phyloP scores from a whole-genome alignment of 2,329 filamentous ascomycete species.

The Magnaporthiopsis rhizophila region DNA sequence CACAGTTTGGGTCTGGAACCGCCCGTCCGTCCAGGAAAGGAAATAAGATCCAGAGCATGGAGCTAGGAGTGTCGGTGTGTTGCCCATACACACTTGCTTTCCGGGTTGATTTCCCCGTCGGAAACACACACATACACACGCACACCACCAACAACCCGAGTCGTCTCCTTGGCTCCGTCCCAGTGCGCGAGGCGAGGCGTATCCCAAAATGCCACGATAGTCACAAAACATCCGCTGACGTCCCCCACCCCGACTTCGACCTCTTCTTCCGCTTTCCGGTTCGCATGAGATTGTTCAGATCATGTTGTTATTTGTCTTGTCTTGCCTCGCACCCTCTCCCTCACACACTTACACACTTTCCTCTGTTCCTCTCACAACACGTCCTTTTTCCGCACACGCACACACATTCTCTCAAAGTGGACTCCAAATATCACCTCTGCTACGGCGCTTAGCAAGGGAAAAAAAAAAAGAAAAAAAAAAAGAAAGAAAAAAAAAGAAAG shows the following conservation, averaged over 20 bases:
- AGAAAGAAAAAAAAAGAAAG: too few relatives aligned
- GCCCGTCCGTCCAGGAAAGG: neutral
- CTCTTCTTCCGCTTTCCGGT: neutral
- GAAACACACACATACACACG: too few relatives aligned
- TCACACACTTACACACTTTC: too few relatives aligned
- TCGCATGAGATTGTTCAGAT: neutral
- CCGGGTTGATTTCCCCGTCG: neutral
- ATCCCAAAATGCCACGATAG: neutral
- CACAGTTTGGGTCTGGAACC: neutral
- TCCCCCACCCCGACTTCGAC: neutral
- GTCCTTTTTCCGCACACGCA: neutral
- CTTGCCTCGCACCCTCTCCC: neutral
- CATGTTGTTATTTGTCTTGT: neutral
- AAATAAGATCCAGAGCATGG: too few relatives aligned
- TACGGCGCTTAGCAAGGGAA: neutral
- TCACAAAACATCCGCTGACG: neutral
- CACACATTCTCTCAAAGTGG: neutral
- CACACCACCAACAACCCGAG: neutral
- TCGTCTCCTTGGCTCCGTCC: neutral
- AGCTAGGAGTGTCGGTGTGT: neutral
- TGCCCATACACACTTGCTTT: neutral
- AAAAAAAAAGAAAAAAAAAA: neutral
- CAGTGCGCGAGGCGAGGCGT: too few relatives aligned
- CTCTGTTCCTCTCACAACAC: too few relatives aligned
- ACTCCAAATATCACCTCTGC: neutral